A percentile compares a stretch with the other conserved stretches of the same genome.
These are phyloP conservation scores for Brassica balearica DNA, from an alignment of 441 rosid species.

Conservation along the genomic window DNA sequence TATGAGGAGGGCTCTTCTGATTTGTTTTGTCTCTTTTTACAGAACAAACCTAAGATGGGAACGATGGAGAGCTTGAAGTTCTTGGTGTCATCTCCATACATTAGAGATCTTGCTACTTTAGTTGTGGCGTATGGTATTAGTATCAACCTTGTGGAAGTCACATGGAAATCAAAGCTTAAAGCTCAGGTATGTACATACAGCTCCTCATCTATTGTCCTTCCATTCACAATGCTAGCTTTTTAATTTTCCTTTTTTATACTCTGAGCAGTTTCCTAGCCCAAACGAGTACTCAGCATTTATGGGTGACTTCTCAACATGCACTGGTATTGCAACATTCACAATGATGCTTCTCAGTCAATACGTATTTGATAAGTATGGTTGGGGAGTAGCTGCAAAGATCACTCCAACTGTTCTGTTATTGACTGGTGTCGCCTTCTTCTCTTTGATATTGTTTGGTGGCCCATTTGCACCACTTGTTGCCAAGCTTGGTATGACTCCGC, in stretches of 20 bases:
- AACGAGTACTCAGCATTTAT: not conserved
- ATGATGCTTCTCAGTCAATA: slow-evolving; percentile 16
- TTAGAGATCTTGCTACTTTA: slow-evolving; percentile 8
- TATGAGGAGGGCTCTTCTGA: not conserved
- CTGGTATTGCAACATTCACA: slow-evolving; percentile 16
- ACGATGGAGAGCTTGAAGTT: slow-evolving; percentile 11
- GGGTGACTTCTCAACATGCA: slow-evolving; percentile 6
- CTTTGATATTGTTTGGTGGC: slow-evolving; percentile 1
- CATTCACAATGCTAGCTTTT: not conserved
- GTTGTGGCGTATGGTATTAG: slow-evolving; percentile 4
- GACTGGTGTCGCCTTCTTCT: slow-evolving; percentile 4
- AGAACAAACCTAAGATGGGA: slow-evolving; percentile 11
- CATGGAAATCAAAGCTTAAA: slow-evolving; percentile 10
- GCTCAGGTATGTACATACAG: slow-evolving; percentile 5
- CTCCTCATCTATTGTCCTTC: not conserved
- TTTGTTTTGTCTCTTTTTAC: not conserved
- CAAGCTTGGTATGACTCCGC: slow-evolving; percentile 13
- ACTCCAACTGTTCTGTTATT: not conserved
- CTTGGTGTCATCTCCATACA: slow-evolving; percentile 12
- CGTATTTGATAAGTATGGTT: slow-evolving; percentile 1
- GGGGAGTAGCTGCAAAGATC: slow-evolving; percentile 16
- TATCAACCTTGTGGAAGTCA: slow-evolving; percentile 13
- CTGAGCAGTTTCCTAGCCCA: not conserved
- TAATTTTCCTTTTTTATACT: not conserved
- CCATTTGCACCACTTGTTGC: slow-evolving; percentile 8